Base-by-base conservation (phyloP, 2,329 filamentous ascomycete genomes). In the Colletotrichum chlorophyti region DNA sequence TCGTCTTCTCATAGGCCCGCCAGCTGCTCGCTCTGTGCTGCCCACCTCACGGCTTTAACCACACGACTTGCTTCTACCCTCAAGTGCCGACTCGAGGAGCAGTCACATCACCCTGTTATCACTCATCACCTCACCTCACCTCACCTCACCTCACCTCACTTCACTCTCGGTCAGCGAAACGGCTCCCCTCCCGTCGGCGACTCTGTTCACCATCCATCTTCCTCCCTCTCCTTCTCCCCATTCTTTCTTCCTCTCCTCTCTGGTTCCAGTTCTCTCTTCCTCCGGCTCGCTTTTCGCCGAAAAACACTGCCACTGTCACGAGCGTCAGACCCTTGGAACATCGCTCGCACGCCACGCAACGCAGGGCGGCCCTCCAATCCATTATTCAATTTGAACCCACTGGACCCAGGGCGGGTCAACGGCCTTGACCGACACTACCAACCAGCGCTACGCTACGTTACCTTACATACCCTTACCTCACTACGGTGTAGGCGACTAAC, bases 401-500 rank as follows among this genome's bases (percentile, higher is more conserved):
- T 49, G 37, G 51, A 34, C 31, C 51, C 51, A 45, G 32, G 34
- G 51, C 51, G 57, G 57, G 57, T 59, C 57, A 50, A 59, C 57
- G 43, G 51, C 45, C 57, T 57, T 59, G 51, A 59, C 57, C 57
- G 57, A 59, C 57, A 55, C 57, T 45, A 45, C 37, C 57, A 23
- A 38, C 57, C 57, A 23, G 43, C 57, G 43, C 57, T 50, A 57
- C 46, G 31, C 47, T 41, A 31, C 42, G 24, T 49, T 55, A 45
- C n/a, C n/a, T n/a, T n/a, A n/a, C n/a, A n/a, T n/a, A n/a, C n/a
- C n/a, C n/a, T n/a, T n/a, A n/a, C n/a, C n/a, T n/a, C n/a, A n/a
- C n/a, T n/a, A n/a, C n/a, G n/a, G n/a, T n/a, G n/a, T n/a, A n/a
- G n/a, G n/a, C n/a, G n/a, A n/a, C n/a, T n/a, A n/a, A n/a, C n/a